Evolutionary conservation across 1,139 yeast species (phyloP).

Genomic region (Blastobotrys capitulatus): DNA sequence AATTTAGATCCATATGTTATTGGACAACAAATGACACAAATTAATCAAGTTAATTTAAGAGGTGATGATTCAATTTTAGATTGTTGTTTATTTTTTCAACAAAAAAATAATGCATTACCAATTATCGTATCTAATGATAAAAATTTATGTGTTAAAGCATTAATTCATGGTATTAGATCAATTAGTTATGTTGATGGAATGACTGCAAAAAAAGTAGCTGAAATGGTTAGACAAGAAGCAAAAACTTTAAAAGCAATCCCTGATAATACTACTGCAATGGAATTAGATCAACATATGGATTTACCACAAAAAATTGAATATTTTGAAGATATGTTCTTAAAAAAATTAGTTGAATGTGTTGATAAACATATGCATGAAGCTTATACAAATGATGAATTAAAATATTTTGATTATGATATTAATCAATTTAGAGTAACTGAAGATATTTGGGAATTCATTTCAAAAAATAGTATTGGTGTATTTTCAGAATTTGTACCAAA

Average conservation of each 20-base stretch:
- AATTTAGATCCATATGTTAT: slow-evolving; percentile 44
- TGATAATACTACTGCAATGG: slow-evolving; percentile 5
- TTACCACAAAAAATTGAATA: slow-evolving; percentile 2
- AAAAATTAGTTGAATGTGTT: slow-evolving; percentile 40
- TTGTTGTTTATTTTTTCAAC: slow-evolving; percentile 65
- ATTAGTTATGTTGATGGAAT: slow-evolving; percentile 56
- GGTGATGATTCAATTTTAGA: slow-evolving; percentile 86
- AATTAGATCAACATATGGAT: slow-evolving; percentile 5
- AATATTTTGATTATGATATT: slow-evolving; percentile 44
- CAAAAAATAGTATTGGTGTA: slow-evolving; percentile 52
- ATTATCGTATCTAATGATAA: slow-evolving; percentile 77
- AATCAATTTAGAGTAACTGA: slow-evolving; percentile 34
- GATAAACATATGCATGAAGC: slow-evolving; percentile 49
- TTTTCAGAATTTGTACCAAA: slow-evolving; percentile 40
- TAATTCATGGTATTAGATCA: slow-evolving; percentile 61
- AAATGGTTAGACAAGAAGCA: slow-evolving; percentile 28
- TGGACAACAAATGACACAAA: slow-evolving; percentile 62
- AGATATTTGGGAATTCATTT: slow-evolving; percentile 42
- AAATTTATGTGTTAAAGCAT: slow-evolving; percentile 73
- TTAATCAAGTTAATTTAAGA: slow-evolving; percentile 37
- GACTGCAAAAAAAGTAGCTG: slow-evolving; percentile 57
- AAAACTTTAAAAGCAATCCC: slow-evolving; percentile 6
- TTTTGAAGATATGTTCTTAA: slow-evolving; percentile 2
- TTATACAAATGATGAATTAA: slow-evolving; percentile 53
- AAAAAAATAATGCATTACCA: slow-evolving; percentile 38